Conservation (phyloP, 306 rosid species). For the Neltuma alba region DNA sequence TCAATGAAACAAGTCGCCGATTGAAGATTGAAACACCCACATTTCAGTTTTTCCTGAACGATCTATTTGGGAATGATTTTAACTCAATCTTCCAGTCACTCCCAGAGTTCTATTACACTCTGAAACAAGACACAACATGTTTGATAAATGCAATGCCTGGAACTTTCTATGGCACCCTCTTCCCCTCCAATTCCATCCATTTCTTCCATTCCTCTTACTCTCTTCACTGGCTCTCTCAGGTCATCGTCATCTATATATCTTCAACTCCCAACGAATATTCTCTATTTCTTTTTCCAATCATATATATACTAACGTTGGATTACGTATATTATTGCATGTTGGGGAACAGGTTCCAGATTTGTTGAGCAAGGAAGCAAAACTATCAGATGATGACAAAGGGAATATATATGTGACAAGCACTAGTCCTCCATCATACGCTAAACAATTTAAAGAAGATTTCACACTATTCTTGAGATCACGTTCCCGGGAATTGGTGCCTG, state of each 20-base stretch:
- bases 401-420: constrained; percentile 19
- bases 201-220: constrained; percentile 36
- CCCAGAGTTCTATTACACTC: constrained; percentile 31
- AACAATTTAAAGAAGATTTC: constrained; percentile 50
- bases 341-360: not conserved
- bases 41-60: constrained; percentile 36
- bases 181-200: constrained; percentile 27
- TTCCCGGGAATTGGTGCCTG: constrained; percentile 42
- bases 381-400: not conserved
- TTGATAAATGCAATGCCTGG: constrained; percentile 51
- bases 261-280: too few relatives aligned
- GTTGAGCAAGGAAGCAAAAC: not conserved
- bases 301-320: too few relatives aligned
- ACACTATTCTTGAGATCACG: constrained; percentile 46
- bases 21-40: constrained; percentile 1
- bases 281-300: too few relatives aligned
- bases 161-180: constrained; percentile 32
- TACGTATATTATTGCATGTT: not conserved
- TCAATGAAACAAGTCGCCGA: not conserved
- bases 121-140: constrained; percentile 32
- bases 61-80: constrained; percentile 43
- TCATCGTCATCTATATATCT: not conserved
- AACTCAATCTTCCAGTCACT: constrained; percentile 40
- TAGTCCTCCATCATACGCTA: constrained; percentile 41
- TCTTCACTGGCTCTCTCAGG: constrained; percentile 48